Evolutionary conservation across 768 basidiomycete species (phyloP), one percentile per base, ranked within the genome.

Genomic region (Xerocomus spinulosus): DNA sequence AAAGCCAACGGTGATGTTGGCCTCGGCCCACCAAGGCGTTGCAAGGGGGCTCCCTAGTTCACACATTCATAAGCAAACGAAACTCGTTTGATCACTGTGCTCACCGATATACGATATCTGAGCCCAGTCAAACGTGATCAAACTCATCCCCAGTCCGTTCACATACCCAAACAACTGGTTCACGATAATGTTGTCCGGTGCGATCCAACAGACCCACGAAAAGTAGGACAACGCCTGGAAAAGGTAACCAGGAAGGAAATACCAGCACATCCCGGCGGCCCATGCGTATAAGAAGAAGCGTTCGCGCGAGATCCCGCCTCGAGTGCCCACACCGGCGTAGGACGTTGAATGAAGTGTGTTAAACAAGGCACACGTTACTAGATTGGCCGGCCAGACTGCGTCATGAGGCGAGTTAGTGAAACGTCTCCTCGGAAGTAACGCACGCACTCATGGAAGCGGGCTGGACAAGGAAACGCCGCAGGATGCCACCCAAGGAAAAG

Each of bases 11-110:
- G 75, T 64, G 45, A 87, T 71, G 63, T 89, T 88, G 10, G 82
- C 85, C 60, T 83, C 80, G 3, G 85, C 85, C 85, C 85, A 88
- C 85, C 86, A 91, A 2, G 88, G 88, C 9, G 84, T 81, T 5
- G 84, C 81, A 38, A 91, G 79, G 0, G 88, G 88, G 20, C 58
- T 68, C 9, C 49, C 65, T 64, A 34, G 17, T 28, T n/a, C n/a
- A n/a, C 8, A 14, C 36, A 5, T 28, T 30, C 12, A 14, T 46
- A 18, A 52, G 5, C 8, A 40, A 30, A 34, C 10, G 28, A 33
- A 15, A 4, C 42, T 10, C 13, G 3, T 14, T 14, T n/a, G n/a
- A 7, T 1, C 15, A 49, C 25, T 17, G 12, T 8, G 23, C 42
- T 43, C 44, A 41, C 65, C 60, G 7, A 68, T 61, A 48, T 61